phyloP scores from a whole-genome alignment of 257 asterid species.

The Penstemon eatonii region DNA sequence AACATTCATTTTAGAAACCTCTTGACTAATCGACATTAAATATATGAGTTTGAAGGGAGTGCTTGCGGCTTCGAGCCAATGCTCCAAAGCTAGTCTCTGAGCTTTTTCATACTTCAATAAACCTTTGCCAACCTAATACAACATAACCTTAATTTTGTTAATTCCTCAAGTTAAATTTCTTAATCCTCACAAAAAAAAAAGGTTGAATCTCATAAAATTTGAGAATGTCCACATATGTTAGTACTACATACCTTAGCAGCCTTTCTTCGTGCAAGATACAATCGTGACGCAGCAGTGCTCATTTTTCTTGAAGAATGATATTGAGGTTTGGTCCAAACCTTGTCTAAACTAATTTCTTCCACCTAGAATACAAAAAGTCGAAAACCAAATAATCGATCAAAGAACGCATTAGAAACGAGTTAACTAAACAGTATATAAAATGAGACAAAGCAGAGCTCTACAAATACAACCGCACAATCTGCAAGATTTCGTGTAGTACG shows the following conservation, averaged over 20 bases:
- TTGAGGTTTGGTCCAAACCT: conserved; percentile 52
- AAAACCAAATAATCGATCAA: background rate
- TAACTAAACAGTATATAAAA: background rate
- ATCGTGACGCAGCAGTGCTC: conserved; percentile 59
- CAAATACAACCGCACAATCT: conserved; percentile 50
- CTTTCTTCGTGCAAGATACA: conserved; percentile 59
- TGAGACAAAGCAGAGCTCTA: conserved; percentile 45
- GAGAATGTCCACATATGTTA: no score
- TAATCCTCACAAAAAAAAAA: no score
- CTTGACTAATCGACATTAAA: no score
- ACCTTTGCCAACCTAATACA: conserved; percentile 68
- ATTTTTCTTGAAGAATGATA: conserved; percentile 46
- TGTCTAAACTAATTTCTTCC: conserved; percentile 69
- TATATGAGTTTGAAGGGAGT: no score
- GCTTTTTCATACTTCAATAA: conserved; percentile 66
- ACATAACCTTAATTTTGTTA: background rate
- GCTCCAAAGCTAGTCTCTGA: conserved; percentile 71
- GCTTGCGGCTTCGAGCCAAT: conserved; percentile 77
- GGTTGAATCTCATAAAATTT: no score
- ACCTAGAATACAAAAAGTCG: conserved; percentile 38
- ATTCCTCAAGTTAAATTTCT: no score
- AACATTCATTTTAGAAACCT: no score
- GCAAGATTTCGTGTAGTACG: conserved; percentile 53
- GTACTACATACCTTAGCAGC: conserved; percentile 53
- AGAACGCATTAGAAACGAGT: background rate